Percentiles rank a stretch among this genome's conserved stretches.
Conservation (phyloP, 495 filamentous ascomycete genomes). For the Choiromyces venosus region DNA sequence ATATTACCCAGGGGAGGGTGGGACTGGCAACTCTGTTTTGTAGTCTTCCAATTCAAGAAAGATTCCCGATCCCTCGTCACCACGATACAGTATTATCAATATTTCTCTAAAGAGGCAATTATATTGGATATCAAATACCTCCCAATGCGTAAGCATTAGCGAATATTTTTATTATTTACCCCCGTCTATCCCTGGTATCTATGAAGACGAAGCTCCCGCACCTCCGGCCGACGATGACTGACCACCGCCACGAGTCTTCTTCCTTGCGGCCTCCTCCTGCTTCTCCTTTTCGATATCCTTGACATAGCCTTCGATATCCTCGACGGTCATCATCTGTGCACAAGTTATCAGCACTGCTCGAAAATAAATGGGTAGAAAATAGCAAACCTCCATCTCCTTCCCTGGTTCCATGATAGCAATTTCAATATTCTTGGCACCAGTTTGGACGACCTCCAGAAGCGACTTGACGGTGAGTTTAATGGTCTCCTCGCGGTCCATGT, state of each 20-base stretch:
- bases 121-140: neutral
- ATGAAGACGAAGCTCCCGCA: slow-evolving; percentile 15
- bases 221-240: slow-evolving; percentile 17
- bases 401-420: slow-evolving; percentile 98
- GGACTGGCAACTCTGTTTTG: neutral
- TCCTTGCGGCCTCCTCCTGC: slow-evolving; percentile 94
- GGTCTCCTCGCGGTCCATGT: slow-evolving; percentile 93
- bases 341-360: neutral
- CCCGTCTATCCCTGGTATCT: slow-evolving; percentile 7
- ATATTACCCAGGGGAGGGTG: neutral
- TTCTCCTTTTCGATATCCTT: slow-evolving; percentile 99
- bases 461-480: slow-evolving; percentile 97
- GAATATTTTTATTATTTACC: neutral
- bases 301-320: slow-evolving; percentile 92
- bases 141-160: neutral
- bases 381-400: slow-evolving; percentile 61
- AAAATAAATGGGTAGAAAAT: neutral
- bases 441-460: slow-evolving; percentile 94
- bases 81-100: neutral
- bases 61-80: neutral
- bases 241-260: slow-evolving; percentile 62
- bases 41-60: neutral
- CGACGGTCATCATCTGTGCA: slow-evolving; percentile 71
- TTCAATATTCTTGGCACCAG: slow-evolving; percentile 98
- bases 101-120: neutral